Percentiles rank a stretch among this genome's conserved stretches.
These are phyloP conservation scores for Ehretia macrophylla DNA, from an alignment of 257 asterid genomes.

Conservation along the genomic window DNA sequence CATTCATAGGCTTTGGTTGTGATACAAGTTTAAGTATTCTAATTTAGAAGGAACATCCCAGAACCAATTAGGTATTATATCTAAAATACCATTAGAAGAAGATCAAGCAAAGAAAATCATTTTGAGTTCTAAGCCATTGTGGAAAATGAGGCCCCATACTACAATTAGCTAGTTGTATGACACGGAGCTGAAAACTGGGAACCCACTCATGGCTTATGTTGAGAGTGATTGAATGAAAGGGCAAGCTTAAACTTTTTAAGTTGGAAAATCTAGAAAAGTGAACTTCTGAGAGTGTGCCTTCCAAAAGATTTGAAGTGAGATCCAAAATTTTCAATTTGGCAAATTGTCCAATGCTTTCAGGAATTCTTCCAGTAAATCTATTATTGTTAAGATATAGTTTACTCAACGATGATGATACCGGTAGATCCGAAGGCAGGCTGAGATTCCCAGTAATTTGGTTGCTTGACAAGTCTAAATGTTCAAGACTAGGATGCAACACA, in stretches of 20 bases:
- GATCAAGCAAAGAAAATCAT: constrained; percentile 5
- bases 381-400: too few species aligned
- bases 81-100: constrained; percentile 23
- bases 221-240: constrained; percentile 13
- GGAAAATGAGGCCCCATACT: constrained; percentile 29
- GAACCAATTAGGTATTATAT: constrained; percentile 27
- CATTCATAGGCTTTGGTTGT: constrained; percentile 28
- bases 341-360: constrained; percentile 16
- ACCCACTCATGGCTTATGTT: constrained; percentile 16
- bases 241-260: constrained; percentile 9
- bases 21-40: constrained; percentile 21
- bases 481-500: too few species aligned
- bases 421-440: too few species aligned
- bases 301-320: constrained; percentile 13
- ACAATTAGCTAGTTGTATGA: constrained; percentile 9
- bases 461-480: too few species aligned
- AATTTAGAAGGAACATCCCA: constrained; percentile 5
- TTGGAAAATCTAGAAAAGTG: constrained; percentile 13
- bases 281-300: constrained; percentile 20
- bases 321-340: constrained; percentile 1
- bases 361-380: too few species aligned
- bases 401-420: too few species aligned
- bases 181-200: constrained; percentile 23
- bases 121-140: constrained; percentile 25
- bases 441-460: constrained; percentile 1